Conservation (phyloP, 1,139 yeast species). For the Zygosaccharomyces sapae region DNA sequence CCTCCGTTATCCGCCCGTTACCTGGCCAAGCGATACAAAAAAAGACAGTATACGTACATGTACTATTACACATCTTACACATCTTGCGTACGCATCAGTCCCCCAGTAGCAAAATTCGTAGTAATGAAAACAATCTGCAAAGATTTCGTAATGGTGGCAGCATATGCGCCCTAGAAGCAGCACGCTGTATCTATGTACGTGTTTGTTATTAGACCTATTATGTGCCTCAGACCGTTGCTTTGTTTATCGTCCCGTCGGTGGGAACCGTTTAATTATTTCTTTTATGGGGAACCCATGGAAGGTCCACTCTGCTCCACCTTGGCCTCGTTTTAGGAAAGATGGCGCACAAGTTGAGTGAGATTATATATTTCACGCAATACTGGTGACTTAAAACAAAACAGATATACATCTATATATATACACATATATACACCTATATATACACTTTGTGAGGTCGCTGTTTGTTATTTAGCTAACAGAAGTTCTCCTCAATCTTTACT, state of each 20-base stretch:
- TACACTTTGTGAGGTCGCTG: not conserved
- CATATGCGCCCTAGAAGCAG: not conserved
- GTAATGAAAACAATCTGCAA: not conserved
- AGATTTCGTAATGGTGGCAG: not conserved
- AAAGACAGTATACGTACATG: too few relatives aligned
- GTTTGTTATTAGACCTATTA: too few relatives aligned
- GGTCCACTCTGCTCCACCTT: constrained; percentile 2
- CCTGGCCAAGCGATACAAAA: too few relatives aligned
- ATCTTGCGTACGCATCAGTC: not conserved
- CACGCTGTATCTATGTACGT: not conserved
- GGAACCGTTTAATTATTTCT: constrained; percentile 5
- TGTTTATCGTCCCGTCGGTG: constrained; percentile 1
- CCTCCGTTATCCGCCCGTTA: too few relatives aligned
- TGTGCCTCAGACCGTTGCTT: constrained; percentile 5
- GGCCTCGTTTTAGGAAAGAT: constrained; percentile 3
- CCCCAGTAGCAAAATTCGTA: not conserved
- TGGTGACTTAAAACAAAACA: not conserved
- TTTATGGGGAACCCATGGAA: constrained; percentile 1
- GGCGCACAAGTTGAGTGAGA: constrained; percentile 5
- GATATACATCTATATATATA: not conserved
- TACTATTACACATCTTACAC: not conserved
- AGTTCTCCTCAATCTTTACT: too few relatives aligned
- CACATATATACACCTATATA: not conserved
- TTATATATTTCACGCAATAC: constrained; percentile 7
- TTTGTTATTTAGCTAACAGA: too few relatives aligned